A percentile compares a stretch with the other conserved stretches of the same genome.
phyloP scores from a whole-genome alignment of 345 rosid genomes.

The Populus tremula region DNA sequence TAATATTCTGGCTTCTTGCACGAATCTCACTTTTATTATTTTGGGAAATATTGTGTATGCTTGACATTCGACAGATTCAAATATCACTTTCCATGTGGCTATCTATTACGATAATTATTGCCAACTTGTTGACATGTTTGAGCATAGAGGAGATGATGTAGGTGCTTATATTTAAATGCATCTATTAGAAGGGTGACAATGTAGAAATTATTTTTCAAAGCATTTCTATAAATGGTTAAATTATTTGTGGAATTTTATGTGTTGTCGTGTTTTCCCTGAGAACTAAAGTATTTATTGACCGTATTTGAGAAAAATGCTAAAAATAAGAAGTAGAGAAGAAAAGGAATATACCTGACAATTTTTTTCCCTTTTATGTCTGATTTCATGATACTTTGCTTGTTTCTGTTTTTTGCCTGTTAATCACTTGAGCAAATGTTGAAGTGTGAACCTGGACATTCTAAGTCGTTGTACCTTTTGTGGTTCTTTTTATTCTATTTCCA shows the following conservation, averaged over 20 bases:
- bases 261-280: background rate
- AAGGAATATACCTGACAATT: background rate
- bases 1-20: background rate
- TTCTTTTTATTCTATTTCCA: background rate
- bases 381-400: background rate
- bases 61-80: background rate
- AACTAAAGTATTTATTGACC: background rate
- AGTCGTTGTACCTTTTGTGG: background rate
- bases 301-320: background rate
- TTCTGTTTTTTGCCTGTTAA: background rate
- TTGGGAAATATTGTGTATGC: background rate
- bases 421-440: background rate
- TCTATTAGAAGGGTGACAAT: background rate
- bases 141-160: background rate
- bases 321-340: background rate
- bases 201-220: background rate
- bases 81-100: background rate
- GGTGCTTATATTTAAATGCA: background rate
- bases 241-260: background rate
- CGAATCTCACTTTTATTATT: background rate
- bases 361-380: background rate
- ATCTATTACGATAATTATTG: background rate
- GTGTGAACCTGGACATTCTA: background rate
- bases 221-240: background rate
- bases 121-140: background rate